Evolutionary conservation across 169 alveolate genomes (phyloP), one percentile per base, ranked within the genome.

Genomic region (Plasmodium gonderi): DNA sequence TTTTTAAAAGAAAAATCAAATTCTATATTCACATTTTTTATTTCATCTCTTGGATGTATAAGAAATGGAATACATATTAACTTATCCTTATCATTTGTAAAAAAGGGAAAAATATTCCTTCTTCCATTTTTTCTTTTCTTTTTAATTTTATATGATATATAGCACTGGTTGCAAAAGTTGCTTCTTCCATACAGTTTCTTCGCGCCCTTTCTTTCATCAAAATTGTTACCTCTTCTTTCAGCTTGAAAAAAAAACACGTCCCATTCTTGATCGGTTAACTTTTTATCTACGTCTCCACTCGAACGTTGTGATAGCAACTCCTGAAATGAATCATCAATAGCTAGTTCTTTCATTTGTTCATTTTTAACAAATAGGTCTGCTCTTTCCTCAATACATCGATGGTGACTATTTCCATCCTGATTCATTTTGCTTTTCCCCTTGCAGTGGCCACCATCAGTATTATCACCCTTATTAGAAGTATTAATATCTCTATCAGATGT

Each of bases 11-110:
- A 76, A 49, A 85, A 85, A 54, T 85, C 89, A 51, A 85, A 74
- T 14, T 33, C 68, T 60, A 85, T 26, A 74, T 74, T 85, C 45
- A 85, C 69, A 8, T 54, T 75, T 23, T 85, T 51, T 23, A 36
- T 69, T 33, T 33, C 49, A n/a, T 54, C 17, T 20, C 29, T 85
- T 76, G 92, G 68, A 23, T 31, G n/a, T 38, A 85, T 29, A 72
- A 85, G 77, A 29, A 85, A 77, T 14, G 92, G 92, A 31, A 85
- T 77, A 31, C 92, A 85, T 45, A 85, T 49, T 20, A 85, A 17
- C 47, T 85, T 85, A 11, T 85, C 87, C 17, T 40, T 42, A 4
- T 38, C 44, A 60, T 33, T 60, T 75, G 67, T 31, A 42, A 67
- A 74, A 85, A 85, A 74, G 23, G 77, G 67, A 64, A 85, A 85